Evolutionary conservation across 176 grass and related monocot genomes (phyloP).

Genomic region (Eleusine indica): DNA sequence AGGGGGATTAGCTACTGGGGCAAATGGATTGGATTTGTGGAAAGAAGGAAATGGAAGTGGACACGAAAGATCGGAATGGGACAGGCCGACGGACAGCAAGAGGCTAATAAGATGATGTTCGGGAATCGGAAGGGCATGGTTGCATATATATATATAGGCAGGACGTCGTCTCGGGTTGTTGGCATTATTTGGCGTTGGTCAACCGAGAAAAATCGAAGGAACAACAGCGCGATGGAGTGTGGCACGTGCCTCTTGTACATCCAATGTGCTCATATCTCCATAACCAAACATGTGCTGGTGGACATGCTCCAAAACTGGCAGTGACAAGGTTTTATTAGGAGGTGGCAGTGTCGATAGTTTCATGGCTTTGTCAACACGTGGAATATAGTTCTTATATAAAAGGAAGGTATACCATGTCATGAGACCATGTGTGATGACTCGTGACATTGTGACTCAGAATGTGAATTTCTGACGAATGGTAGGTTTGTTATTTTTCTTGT

Average conservation of each 20-base stretch:
- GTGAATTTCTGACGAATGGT: too few relatives aligned
- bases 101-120: conserved; percentile 44
- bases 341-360: background rate
- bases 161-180: conserved; percentile 19
- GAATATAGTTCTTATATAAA: background rate
- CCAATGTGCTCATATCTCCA: conserved; percentile 20
- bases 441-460: too few relatives aligned
- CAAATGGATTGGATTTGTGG: background rate
- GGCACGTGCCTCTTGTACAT: conserved; percentile 45
- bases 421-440: too few relatives aligned
- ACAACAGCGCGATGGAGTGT: background rate
- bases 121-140: background rate
- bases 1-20: background rate
- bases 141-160: conserved; percentile 52
- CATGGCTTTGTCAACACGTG: background rate
- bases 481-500: too few relatives aligned
- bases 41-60: conserved; percentile 35
- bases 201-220: conserved; percentile 28
- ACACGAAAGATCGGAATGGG: conserved; percentile 37
- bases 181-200: background rate
- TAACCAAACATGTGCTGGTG: background rate
- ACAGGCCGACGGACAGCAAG: conserved; percentile 45
- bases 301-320: too few relatives aligned
- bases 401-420: too few relatives aligned
- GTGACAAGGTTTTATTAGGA: background rate